Evolutionary conservation across 306 rosid species (phyloP).

Genomic region (Citrullus colocynthis): DNA sequence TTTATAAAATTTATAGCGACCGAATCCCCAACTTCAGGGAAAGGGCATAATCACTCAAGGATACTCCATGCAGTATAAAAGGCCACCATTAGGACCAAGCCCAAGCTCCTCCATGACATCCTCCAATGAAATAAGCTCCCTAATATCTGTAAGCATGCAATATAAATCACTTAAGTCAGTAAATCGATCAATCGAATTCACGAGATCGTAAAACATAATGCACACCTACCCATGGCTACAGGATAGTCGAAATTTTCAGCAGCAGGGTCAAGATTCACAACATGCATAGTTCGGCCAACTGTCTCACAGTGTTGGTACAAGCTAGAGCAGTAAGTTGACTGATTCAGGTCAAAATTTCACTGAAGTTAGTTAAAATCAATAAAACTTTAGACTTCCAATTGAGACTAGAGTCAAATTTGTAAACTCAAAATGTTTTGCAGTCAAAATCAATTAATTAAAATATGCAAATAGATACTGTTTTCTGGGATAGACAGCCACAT

Average conservation of each 20-base stretch:
- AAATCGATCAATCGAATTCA: neutral
- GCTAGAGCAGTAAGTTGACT: constrained; percentile 84
- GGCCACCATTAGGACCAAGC: constrained; percentile 93
- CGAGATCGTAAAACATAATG: neutral
- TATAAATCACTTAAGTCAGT: neutral
- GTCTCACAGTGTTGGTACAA: constrained; percentile 51
- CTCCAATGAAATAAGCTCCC: constrained; percentile 82
- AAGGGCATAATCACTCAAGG: constrained; percentile 27
- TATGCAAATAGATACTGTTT: neutral
- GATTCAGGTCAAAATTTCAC: constrained; percentile 4
- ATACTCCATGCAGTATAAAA: constrained; percentile 98
- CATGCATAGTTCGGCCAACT: constrained; percentile 32
- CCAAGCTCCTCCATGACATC: constrained; percentile 98
- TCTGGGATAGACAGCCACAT: neutral
- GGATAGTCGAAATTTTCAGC: constrained; percentile 95
- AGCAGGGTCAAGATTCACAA: constrained; percentile 89
- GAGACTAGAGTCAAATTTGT: neutral
- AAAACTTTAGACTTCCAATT: neutral
- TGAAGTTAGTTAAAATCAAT: neutral
- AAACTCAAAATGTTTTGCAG: neutral
- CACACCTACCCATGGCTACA: constrained; percentile 58
- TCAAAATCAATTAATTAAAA: neutral
- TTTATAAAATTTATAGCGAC: neutral
- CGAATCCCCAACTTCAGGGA: neutral
- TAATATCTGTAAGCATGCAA: constrained; percentile 46